Evolutionary conservation across 1,284 basidiomycete species (phyloP).

Genomic region (Polyporus tsugae): DNA sequence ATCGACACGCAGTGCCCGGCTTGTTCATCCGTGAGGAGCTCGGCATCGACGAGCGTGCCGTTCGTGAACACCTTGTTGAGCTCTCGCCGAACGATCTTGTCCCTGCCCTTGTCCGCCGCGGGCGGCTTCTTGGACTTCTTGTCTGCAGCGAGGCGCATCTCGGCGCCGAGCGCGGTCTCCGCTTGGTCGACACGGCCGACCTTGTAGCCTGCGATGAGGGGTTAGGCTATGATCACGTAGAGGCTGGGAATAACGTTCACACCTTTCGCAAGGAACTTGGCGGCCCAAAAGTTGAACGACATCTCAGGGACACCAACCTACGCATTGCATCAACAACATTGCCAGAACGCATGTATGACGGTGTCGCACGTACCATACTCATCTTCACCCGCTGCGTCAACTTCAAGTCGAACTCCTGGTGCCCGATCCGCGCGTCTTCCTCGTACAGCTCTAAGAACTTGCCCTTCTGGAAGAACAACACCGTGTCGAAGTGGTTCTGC

Average conservation of each 20-base stretch:
- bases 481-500: slow-evolving; percentile 93
- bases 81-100: slow-evolving; percentile 88
- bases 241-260: neutral
- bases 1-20: slow-evolving; percentile 95
- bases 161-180: slow-evolving; percentile 90
- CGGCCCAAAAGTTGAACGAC: slow-evolving; percentile 93
- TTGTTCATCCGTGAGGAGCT: slow-evolving; percentile 91
- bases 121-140: slow-evolving; percentile 64
- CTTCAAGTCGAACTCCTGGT: slow-evolving; percentile 93
- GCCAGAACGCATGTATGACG: neutral
- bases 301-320: slow-evolving; percentile 96
- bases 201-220: slow-evolving; percentile 77
- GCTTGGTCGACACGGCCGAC: slow-evolving; percentile 97
- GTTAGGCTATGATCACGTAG: neutral
- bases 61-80: slow-evolving; percentile 97
- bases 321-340: neutral
- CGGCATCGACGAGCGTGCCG: slow-evolving; percentile 94
- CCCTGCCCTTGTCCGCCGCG: slow-evolving; percentile 58
- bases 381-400: slow-evolving; percentile 94
- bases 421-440: slow-evolving; percentile 91
- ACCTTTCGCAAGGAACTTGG: slow-evolving; percentile 87
- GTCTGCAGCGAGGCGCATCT: slow-evolving; percentile 81
- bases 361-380: slow-evolving; percentile 84
- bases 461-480: slow-evolving; percentile 98
- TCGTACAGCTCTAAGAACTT: slow-evolving; percentile 84